phyloP scores from a whole-genome alignment of 2,329 filamentous ascomycete species.

The Penicillium olsonii region DNA sequence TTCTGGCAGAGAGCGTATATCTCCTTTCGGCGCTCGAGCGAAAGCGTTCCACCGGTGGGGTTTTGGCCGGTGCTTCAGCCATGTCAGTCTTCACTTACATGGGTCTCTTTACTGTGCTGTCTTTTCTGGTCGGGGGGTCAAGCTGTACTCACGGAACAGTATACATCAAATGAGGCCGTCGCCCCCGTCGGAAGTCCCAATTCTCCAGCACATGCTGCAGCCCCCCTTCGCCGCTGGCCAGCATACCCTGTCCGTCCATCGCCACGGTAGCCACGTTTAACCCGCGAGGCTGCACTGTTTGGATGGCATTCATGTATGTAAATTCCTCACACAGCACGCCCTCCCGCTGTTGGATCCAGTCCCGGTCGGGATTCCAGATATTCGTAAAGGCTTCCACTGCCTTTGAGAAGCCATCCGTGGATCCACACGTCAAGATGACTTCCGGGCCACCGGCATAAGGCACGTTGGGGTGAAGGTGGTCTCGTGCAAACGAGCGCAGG shows the following conservation, averaged over 20 bases:
- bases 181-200: constrained; percentile 76
- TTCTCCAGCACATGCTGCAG: constrained; percentile 76
- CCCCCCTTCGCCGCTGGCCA: constrained; percentile 70
- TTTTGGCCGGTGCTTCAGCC: constrained; percentile 76
- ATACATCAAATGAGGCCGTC: constrained; percentile 81
- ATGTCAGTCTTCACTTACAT: too few relatives aligned
- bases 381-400: constrained; percentile 73
- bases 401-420: constrained; percentile 84
- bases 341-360: constrained; percentile 70
- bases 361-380: constrained; percentile 69
- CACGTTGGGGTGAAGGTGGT: constrained; percentile 77
- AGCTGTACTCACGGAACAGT: constrained; percentile 72
- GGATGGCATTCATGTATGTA: constrained; percentile 75
- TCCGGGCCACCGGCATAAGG: constrained; percentile 77
- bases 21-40: constrained; percentile 71
- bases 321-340: constrained; percentile 78
- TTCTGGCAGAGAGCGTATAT: constrained; percentile 78
- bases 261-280: constrained; percentile 72
- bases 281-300: constrained; percentile 66
- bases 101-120: too few relatives aligned
- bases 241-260: constrained; percentile 79
- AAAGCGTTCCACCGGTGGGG: constrained; percentile 75
- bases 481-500: constrained; percentile 73
- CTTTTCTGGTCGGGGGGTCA: neutral
- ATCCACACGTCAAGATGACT: constrained; percentile 75